Conservation (phyloP, 2,329 filamentous ascomycete species). For the Hypoxylon sp. region DNA sequence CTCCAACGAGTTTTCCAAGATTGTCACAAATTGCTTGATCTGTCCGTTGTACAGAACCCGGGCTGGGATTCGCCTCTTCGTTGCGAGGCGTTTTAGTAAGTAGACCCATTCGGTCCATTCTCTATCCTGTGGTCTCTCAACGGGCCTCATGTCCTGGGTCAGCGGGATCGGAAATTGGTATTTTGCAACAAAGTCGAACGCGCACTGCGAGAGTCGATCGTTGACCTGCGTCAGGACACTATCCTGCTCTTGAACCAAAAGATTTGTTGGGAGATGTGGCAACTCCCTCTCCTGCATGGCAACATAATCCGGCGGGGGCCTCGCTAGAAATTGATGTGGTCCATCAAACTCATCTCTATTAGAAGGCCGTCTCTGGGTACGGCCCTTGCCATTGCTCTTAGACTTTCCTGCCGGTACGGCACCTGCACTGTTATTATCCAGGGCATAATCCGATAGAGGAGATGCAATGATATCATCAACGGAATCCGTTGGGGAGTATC, state of each 20-base stretch:
- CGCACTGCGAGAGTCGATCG: conserved; percentile 86
- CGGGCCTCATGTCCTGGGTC: conserved; percentile 83
- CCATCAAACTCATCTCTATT: conserved; percentile 93
- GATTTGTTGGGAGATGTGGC: conserved; percentile 84
- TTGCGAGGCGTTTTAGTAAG: conserved; percentile 86
- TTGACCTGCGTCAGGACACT: conserved; percentile 85
- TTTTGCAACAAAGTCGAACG: conserved; percentile 91
- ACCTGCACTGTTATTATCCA: conserved; percentile 65
- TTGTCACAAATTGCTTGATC: conserved; percentile 91
- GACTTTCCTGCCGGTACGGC: conserved; percentile 61
- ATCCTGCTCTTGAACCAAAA: conserved; percentile 88
- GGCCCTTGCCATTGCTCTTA: conserved; percentile 64
- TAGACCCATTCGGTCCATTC: conserved; percentile 96
- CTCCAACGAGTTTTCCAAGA: conserved; percentile 89
- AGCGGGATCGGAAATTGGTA: conserved; percentile 92
- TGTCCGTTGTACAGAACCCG: conserved; percentile 89
- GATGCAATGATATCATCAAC: conserved; percentile 72
- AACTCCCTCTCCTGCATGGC: conserved; percentile 85
- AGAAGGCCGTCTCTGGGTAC: conserved; percentile 77
- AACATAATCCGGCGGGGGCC: conserved; percentile 78
- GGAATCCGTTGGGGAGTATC: conserved; percentile 71
- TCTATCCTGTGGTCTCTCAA: conserved; percentile 55
- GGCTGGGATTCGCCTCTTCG: conserved; percentile 87
- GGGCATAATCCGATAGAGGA: conserved; percentile 72
- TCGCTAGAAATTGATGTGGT: conserved; percentile 84